These are phyloP conservation scores for Chalara sp. DNA, from an alignment of 2,329 filamentous ascomycete genomes.

Conservation along the genomic window DNA sequence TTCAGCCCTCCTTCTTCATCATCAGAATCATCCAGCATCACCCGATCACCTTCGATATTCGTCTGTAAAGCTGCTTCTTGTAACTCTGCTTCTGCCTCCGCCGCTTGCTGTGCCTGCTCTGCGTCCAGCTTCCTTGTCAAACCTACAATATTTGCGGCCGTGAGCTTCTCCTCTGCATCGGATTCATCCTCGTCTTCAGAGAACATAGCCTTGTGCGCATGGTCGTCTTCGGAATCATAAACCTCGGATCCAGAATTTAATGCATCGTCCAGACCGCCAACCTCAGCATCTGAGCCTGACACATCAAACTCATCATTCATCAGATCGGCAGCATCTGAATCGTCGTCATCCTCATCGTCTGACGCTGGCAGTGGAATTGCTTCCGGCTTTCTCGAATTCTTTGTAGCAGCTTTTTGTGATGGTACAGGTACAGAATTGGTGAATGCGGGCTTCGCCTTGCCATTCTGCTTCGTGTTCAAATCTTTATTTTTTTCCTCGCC, in stretches of 20 bases:
- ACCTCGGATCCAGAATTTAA: slow-evolving; percentile 34
- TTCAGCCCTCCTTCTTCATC: slow-evolving; percentile 55
- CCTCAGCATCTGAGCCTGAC: slow-evolving; percentile 25
- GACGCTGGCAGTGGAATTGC: slow-evolving; percentile 33
- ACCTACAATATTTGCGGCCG: slow-evolving; percentile 92
- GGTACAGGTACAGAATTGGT: slow-evolving; percentile 27
- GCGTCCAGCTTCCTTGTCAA: slow-evolving; percentile 79
- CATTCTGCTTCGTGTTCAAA: slow-evolving; percentile 28
- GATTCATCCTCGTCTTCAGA: slow-evolving; percentile 91
- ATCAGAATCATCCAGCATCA: slow-evolving; percentile 57
- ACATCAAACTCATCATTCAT: slow-evolving; percentile 37
- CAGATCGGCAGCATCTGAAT: slow-evolving; percentile 40
- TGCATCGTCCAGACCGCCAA: slow-evolving; percentile 48
- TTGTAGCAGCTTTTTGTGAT: slow-evolving; percentile 28
- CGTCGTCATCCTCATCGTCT: slow-evolving; percentile 34
- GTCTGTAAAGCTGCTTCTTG: slow-evolving; percentile 83
- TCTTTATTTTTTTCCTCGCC: slow-evolving; percentile 29
- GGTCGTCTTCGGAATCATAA: slow-evolving; percentile 44
- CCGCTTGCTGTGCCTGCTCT: slow-evolving; percentile 69
- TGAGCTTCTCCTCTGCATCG: slow-evolving; percentile 83
- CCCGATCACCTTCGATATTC: slow-evolving; percentile 77
- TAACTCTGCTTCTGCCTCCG: slow-evolving; percentile 78
- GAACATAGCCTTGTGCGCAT: slow-evolving; percentile 66
- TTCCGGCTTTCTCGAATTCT: slow-evolving; percentile 29
- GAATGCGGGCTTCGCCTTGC: slow-evolving; percentile 29